Percentiles rank a stretch among this genome's conserved stretches.
phyloP scores from a whole-genome alignment of 208 protist species.

The Leishmania tarentolae region DNA sequence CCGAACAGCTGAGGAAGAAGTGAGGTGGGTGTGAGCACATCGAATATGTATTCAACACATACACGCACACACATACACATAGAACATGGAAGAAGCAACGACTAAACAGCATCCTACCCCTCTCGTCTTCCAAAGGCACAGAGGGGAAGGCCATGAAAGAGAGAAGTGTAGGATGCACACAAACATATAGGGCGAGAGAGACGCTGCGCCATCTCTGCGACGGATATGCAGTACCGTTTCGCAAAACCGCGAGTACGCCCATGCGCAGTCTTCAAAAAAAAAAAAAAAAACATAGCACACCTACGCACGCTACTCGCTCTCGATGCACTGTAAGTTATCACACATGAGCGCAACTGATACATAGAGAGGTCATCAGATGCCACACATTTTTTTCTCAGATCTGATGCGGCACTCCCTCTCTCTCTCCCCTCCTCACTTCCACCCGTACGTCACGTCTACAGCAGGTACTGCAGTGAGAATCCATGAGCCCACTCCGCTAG shows the following conservation, averaged over 20 bases:
- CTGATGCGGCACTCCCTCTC: too few species aligned
- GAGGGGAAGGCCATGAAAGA: background rate
- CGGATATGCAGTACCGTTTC: background rate
- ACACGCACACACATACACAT: background rate
- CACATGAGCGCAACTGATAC: background rate
- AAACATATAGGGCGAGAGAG: background rate
- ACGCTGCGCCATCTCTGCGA: background rate
- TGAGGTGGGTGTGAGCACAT: background rate
- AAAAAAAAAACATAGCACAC: background rate
- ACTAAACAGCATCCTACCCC: background rate
- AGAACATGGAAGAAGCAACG: background rate
- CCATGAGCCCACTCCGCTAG: background rate
- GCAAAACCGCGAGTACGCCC: background rate
- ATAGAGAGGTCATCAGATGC: background rate
- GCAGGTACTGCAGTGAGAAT: background rate
- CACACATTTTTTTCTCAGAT: background rate
- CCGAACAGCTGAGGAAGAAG: background rate
- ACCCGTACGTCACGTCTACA: background rate
- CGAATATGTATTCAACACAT: background rate
- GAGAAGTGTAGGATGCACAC: background rate
- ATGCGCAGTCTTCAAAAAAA: background rate
- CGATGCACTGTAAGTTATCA: background rate
- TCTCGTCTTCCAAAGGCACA: background rate
- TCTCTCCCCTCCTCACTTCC: background rate
- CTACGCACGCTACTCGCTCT: background rate